phyloP scores from a whole-genome alignment of 1,139 yeast species.

The Geotrichum cucujoidarum region DNA sequence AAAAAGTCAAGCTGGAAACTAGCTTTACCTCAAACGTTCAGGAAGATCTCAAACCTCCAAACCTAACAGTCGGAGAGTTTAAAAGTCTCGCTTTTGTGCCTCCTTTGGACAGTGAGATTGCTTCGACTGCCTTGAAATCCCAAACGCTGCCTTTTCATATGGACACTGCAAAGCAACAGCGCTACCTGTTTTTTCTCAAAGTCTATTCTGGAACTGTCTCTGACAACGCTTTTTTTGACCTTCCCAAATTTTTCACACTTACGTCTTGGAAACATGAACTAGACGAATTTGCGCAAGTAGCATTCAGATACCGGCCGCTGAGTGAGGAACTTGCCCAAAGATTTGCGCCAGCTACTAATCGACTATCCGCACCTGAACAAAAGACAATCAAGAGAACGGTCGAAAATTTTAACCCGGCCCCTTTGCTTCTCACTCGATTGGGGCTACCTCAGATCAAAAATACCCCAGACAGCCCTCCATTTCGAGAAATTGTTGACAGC shows the following conservation, averaged over 20 bases:
- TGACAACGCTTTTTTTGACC: neutral
- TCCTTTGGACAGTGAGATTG: neutral
- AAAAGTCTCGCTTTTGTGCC: slow-evolving; percentile 2
- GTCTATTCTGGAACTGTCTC: slow-evolving; percentile 1
- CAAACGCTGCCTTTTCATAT: neutral
- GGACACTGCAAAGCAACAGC: slow-evolving; percentile 2
- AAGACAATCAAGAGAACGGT: neutral
- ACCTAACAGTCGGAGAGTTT: slow-evolving; percentile 1
- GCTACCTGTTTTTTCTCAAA: slow-evolving; percentile 3
- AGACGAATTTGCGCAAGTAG: slow-evolving; percentile 5
- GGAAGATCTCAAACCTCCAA: neutral
- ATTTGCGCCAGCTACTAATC: slow-evolving; percentile 6
- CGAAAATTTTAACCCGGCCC: slow-evolving; percentile 3
- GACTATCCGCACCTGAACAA: neutral
- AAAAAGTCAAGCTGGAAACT: neutral
- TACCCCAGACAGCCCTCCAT: neutral
- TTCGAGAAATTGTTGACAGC: neutral
- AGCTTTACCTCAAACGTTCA: neutral
- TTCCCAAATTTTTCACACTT: slow-evolving; percentile 2
- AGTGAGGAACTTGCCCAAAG: slow-evolving; percentile 9
- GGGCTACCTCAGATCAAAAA: slow-evolving; percentile 6
- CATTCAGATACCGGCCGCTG: slow-evolving; percentile 4
- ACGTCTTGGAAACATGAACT: slow-evolving; percentile 4
- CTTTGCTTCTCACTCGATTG: slow-evolving; percentile 2
- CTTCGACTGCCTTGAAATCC: neutral